A percentile compares a stretch with the other conserved stretches of the same genome.
phyloP scores from a whole-genome alignment of 1,284 basidiomycete species.

The Ceratobasidium papillatum region DNA sequence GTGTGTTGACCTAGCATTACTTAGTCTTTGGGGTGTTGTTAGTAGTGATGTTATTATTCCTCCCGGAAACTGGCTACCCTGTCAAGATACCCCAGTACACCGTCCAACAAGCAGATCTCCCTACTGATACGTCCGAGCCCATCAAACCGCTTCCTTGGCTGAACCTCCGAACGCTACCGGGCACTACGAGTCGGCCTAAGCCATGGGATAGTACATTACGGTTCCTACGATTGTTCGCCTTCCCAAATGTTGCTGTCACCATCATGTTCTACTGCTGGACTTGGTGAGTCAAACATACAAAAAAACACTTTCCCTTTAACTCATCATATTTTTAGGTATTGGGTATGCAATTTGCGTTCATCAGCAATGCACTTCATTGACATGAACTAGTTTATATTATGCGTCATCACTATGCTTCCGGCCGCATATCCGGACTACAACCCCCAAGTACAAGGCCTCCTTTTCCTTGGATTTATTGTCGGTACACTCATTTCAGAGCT shows the following conservation, averaged over 20 bases:
- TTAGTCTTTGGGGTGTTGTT: slow-evolving; percentile 44
- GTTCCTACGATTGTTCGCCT: slow-evolving; percentile 42
- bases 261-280: slow-evolving; percentile 46
- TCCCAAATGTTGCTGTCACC: slow-evolving; percentile 43
- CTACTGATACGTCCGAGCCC: not conserved
- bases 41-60: slow-evolving; percentile 40
- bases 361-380: not conserved
- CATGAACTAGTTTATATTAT: slow-evolving; percentile 41
- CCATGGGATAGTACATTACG: slow-evolving; percentile 42
- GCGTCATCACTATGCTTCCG: slow-evolving; percentile 44
- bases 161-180: slow-evolving; percentile 41
- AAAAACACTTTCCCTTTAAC: not conserved
- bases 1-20: not conserved
- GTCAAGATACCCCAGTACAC: slow-evolving; percentile 9
- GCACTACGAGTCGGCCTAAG: slow-evolving; percentile 26
- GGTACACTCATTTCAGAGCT: slow-evolving; percentile 44
- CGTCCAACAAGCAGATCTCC: not conserved
- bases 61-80: slow-evolving; percentile 44
- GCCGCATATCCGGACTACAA: slow-evolving; percentile 41
- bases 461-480: slow-evolving; percentile 44
- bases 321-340: slow-evolving; percentile 39
- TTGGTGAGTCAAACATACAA: slow-evolving; percentile 38
- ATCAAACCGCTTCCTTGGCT: slow-evolving; percentile 39
- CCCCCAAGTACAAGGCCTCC: slow-evolving; percentile 44
- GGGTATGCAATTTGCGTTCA: slow-evolving; percentile 37